phyloP scores from a whole-genome alignment of 2,329 filamentous ascomycete genomes.

The Venturia pyrina region DNA sequence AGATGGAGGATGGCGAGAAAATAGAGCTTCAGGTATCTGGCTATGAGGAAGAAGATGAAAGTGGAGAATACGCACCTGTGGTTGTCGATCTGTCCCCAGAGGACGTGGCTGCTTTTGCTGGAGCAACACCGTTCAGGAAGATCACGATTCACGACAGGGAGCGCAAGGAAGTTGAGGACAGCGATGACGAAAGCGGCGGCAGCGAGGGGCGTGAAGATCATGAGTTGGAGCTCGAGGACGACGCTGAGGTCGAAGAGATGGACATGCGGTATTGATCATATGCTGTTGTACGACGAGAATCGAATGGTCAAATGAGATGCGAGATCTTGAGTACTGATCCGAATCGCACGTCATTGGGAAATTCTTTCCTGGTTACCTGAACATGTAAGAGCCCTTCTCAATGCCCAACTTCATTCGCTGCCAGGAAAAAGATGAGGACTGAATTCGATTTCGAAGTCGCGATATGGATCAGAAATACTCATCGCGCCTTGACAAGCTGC shows the following conservation, averaged over 20 bases:
- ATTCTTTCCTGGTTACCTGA: too few relatives aligned
- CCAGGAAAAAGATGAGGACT: too few relatives aligned
- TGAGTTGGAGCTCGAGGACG: background rate
- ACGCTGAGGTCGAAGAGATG: background rate
- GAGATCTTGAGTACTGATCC: too few relatives aligned
- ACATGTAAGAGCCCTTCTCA: too few relatives aligned
- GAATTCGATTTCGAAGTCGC: too few relatives aligned
- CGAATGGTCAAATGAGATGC: too few relatives aligned
- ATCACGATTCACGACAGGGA: background rate
- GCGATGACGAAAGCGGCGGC: background rate
- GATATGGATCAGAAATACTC: too few relatives aligned
- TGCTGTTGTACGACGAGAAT: background rate
- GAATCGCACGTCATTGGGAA: too few relatives aligned
- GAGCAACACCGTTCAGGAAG: background rate
- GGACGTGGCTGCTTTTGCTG: slow-evolving; percentile 6
- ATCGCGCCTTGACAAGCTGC: too few relatives aligned
- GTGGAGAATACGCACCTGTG: slow-evolving; percentile 53
- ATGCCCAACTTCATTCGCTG: too few relatives aligned
- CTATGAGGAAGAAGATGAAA: slow-evolving; percentile 49
- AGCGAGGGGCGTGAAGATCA: background rate
- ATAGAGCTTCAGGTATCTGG: slow-evolving; percentile 48
- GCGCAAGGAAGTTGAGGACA: background rate
- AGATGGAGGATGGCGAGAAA: slow-evolving; percentile 53
- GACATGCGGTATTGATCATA: slow-evolving; percentile 7
- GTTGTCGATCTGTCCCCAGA: slow-evolving; percentile 42